A percentile compares a stretch with the other conserved stretches of the same genome.
Evolutionary conservation across 345 rosid species (phyloP).

Genomic region (Viola odorata): DNA sequence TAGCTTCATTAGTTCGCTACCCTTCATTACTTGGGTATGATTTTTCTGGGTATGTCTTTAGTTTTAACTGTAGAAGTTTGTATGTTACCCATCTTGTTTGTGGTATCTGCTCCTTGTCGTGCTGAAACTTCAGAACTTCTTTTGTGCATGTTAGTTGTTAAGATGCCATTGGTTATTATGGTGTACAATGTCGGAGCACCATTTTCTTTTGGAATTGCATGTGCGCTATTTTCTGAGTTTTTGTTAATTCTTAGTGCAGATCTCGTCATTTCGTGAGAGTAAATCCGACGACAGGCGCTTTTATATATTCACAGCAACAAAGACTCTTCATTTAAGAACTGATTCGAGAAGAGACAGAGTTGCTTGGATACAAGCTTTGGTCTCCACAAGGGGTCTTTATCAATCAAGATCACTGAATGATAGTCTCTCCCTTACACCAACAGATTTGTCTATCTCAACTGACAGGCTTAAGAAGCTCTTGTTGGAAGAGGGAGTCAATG

Average conservation of each 20-base stretch:
- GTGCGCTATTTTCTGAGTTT: conserved; percentile 16
- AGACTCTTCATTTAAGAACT: conserved; percentile 92
- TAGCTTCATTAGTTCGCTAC: no score
- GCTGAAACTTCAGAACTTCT: no score
- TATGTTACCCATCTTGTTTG: no score
- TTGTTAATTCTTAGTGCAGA: conserved; percentile 37
- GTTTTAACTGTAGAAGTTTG: neutral
- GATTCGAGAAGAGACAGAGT: conserved; percentile 68
- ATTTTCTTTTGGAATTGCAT: no score
- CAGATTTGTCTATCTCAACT: conserved; percentile 67
- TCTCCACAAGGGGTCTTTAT: conserved; percentile 54
- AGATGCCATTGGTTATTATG: no score
- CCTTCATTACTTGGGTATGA: neutral
- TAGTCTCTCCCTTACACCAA: conserved; percentile 47
- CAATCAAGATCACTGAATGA: conserved; percentile 61
- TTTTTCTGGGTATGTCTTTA: conserved; percentile 10
- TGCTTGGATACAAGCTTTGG: conserved; percentile 93
- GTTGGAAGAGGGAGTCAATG: conserved; percentile 56
- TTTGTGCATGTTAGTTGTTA: no score
- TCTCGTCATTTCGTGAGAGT: conserved; percentile 96
- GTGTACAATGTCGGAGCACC: no score
- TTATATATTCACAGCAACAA: conserved; percentile 92
- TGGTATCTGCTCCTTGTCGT: no score
- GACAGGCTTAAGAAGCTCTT: conserved; percentile 65
- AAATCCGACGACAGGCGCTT: conserved; percentile 85